phyloP scores from a whole-genome alignment of 2,329 filamentous ascomycete genomes.

The Phialophora verrucosa region DNA sequence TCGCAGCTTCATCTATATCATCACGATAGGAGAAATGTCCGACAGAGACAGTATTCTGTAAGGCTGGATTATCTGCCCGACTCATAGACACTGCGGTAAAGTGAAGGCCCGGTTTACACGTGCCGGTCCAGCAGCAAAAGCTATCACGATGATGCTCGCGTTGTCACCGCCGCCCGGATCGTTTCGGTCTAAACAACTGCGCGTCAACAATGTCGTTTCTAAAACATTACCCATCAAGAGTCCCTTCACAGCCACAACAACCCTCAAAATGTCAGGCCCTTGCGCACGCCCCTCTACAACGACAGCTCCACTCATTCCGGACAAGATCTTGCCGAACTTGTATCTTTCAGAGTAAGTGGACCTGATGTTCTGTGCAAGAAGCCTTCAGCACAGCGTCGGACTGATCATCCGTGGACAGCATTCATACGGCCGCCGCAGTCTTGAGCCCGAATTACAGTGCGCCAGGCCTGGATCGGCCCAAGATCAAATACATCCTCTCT shows the following conservation, averaged over 20 bases:
- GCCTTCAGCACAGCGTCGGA: not conserved
- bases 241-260: constrained; percentile 1
- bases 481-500: constrained; percentile 33
- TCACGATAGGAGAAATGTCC: not conserved
- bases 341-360: constrained; percentile 34
- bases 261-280: constrained; percentile 17
- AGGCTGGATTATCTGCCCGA: constrained; percentile 17
- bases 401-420: constrained; percentile 21
- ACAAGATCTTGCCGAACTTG: constrained; percentile 32
- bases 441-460: constrained; percentile 33
- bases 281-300: constrained; percentile 28
- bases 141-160: constrained; percentile 23
- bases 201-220: constrained; percentile 11
- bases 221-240: constrained; percentile 18
- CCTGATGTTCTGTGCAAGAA: not conserved
- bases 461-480: constrained; percentile 24
- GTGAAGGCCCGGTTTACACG: not conserved
- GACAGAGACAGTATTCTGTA: not conserved
- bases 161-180: constrained; percentile 11
- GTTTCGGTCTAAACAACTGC: constrained; percentile 9
- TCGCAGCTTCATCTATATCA: not conserved
- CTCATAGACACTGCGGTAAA: constrained; percentile 1
- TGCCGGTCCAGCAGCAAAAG: not conserved
- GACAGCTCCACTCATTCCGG: constrained; percentile 33
- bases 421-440: constrained; percentile 34